These are phyloP conservation scores for Dipodascus geniculatus DNA, from an alignment of 805 yeast species.

Conservation along the genomic window DNA sequence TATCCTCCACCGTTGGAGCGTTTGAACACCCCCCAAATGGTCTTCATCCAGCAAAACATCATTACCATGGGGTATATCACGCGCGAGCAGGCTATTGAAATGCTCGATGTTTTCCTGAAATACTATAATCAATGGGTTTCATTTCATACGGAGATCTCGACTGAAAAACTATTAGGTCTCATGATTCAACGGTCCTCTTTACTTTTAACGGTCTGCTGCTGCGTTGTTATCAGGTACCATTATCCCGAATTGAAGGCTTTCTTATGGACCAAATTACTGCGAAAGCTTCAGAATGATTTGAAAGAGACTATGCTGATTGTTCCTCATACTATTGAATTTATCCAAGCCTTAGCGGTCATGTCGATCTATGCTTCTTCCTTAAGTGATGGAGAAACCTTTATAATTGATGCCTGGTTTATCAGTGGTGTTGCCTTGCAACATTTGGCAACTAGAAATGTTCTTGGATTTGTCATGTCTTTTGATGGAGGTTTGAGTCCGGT, in stretches of 20 bases:
- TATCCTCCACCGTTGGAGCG: constrained; percentile 30
- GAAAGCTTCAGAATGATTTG: constrained; percentile 39
- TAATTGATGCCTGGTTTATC: constrained; percentile 59
- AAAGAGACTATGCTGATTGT: constrained; percentile 31
- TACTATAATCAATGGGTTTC: constrained; percentile 72
- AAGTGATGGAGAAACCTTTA: constrained; percentile 35
- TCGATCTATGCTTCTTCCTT: constrained; percentile 55
- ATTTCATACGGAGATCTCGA: constrained; percentile 43
- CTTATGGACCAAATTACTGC: constrained; percentile 34
- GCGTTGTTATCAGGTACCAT: constrained; percentile 46
- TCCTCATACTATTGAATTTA: constrained; percentile 43
- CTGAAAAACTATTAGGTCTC: constrained; percentile 37
- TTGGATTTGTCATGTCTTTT: constrained; percentile 17
- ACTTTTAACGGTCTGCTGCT: constrained; percentile 55
- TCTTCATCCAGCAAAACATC: constrained; percentile 32
- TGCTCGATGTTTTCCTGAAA: constrained; percentile 48
- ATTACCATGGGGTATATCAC: constrained; percentile 39
- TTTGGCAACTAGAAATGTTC: constrained; percentile 39
- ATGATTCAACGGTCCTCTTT: constrained; percentile 43
- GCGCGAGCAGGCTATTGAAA: constrained; percentile 34
- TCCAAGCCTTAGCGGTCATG: constrained; percentile 56
- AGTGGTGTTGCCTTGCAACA: constrained; percentile 56
- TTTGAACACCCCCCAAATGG: constrained; percentile 22
- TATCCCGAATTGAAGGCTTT: constrained; percentile 29
- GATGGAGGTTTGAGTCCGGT: constrained; percentile 23